These are phyloP conservation scores for Aspergillus ellipticus DNA, from an alignment of 495 filamentous ascomycete species.

Conservation along the genomic window DNA sequence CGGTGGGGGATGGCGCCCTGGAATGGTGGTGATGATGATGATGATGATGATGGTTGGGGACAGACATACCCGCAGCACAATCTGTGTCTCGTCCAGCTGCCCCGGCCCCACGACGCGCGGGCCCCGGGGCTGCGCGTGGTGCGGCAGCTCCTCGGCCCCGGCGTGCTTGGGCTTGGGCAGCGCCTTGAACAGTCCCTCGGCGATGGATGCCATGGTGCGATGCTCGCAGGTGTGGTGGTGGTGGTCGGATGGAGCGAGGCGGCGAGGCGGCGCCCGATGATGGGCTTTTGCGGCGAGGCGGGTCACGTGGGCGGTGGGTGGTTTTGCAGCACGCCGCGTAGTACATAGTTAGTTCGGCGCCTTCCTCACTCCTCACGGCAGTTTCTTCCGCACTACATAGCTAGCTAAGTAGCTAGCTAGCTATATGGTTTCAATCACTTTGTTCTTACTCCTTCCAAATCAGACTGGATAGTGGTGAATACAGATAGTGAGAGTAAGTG, in stretches of 20 bases:
- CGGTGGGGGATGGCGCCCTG: too few species aligned
- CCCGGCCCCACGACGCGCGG: slow-evolving; percentile 74
- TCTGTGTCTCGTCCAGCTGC: slow-evolving; percentile 77
- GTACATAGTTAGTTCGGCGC: too few species aligned
- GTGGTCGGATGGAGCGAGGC: slow-evolving; percentile 8
- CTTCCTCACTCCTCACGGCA: too few species aligned
- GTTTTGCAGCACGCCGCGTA: too few species aligned
- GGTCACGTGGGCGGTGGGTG: slow-evolving; percentile 2
- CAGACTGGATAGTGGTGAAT: too few species aligned
- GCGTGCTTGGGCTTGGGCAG: slow-evolving; percentile 88
- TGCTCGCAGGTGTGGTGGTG: slow-evolving; percentile 17
- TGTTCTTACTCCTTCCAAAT: too few species aligned
- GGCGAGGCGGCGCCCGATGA: too few species aligned
- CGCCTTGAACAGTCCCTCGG: slow-evolving; percentile 72
- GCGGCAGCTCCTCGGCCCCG: slow-evolving; percentile 75
- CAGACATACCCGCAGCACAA: slow-evolving; percentile 71
- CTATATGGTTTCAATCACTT: too few species aligned
- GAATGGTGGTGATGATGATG: too few species aligned
- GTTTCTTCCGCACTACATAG: too few species aligned
- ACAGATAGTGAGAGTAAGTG: too few species aligned
- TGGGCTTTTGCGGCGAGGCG: slow-evolving; percentile 1
- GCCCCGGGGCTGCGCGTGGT: slow-evolving; percentile 68
- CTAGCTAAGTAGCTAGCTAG: too few species aligned
- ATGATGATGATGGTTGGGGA: neutral
- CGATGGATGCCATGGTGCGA: slow-evolving; percentile 66